These are phyloP conservation scores for Penicillium longicatenatum DNA, from an alignment of 495 filamentous ascomycete species.

Conservation along the genomic window DNA sequence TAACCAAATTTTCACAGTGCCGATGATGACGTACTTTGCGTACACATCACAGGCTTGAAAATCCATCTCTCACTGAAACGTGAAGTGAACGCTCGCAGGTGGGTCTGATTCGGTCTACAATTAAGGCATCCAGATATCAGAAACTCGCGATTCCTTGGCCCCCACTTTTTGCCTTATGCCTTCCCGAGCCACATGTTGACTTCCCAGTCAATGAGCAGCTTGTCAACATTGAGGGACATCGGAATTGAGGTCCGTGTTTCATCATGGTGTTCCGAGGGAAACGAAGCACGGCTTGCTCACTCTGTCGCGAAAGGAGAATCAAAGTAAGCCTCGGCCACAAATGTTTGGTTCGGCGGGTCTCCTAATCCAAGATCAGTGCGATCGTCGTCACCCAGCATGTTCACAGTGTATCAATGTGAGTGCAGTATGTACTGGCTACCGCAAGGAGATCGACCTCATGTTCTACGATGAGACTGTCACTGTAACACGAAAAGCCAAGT, in stretches of 20 bases:
- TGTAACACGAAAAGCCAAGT: constrained; percentile 5
- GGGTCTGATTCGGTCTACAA: too few species aligned
- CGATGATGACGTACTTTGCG: background rate
- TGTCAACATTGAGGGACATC: too few species aligned
- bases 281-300: background rate
- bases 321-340: background rate
- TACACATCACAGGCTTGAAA: background rate
- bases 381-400: constrained; percentile 2
- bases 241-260: background rate
- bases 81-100: too few species aligned
- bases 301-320: background rate
- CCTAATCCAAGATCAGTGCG: constrained; percentile 8
- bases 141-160: background rate
- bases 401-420: constrained; percentile 12
- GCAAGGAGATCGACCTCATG: constrained; percentile 10
- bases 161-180: too few species aligned
- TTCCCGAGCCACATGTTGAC: too few species aligned
- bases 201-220: too few species aligned
- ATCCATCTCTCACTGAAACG: too few species aligned
- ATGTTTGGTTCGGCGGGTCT: background rate
- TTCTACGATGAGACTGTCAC: constrained; percentile 9
- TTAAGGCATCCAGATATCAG: background rate
- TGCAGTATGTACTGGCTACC: constrained; percentile 6
- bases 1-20: background rate
- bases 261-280: background rate